These are phyloP conservation scores for Cystoderma amianthinum DNA, from an alignment of 768 basidiomycete species.

Conservation along the genomic window DNA sequence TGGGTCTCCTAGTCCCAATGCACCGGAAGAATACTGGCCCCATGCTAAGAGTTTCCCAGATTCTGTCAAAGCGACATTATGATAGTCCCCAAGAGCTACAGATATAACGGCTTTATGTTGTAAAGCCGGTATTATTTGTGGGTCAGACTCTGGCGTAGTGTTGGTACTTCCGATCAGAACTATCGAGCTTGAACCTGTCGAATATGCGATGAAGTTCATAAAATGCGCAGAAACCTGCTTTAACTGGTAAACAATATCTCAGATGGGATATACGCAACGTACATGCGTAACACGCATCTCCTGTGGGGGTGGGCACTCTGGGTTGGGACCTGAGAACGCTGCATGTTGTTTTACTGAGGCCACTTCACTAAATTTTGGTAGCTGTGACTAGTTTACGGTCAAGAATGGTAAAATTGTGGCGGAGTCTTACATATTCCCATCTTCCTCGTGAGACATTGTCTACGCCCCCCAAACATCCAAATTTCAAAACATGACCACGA, in stretches of 20 bases:
- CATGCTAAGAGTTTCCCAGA: conserved; percentile 75
- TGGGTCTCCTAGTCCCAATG: conserved; percentile 83
- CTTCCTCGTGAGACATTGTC: conserved; percentile 24
- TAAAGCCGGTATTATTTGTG: conserved; percentile 63
- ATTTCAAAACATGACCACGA: conserved; percentile 69
- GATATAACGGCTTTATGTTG: conserved; percentile 80
- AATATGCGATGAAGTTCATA: conserved; percentile 75
- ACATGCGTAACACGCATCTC: conserved; percentile 75
- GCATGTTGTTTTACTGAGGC: conserved; percentile 38
- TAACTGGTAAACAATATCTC: conserved; percentile 10
- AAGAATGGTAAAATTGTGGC: background rate
- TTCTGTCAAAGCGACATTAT: conserved; percentile 78
- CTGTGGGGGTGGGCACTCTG: conserved; percentile 24
- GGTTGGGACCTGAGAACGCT: conserved; percentile 28
- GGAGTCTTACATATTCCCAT: conserved; percentile 63
- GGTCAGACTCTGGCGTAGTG: conserved; percentile 35
- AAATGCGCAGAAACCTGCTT: conserved; percentile 81
- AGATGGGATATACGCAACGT: conserved; percentile 15
- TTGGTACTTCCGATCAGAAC: conserved; percentile 63
- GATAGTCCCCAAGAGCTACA: conserved; percentile 89
- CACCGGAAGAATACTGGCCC: conserved; percentile 73
- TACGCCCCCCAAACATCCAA: conserved; percentile 39
- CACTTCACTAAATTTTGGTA: conserved; percentile 68
- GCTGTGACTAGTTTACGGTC: conserved; percentile 29
- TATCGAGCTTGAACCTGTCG: conserved; percentile 61